Evolutionary conservation across 148 eudicot genomes (phyloP), one percentile per base, ranked within the genome.

Genomic region (Chenopodium album): DNA sequence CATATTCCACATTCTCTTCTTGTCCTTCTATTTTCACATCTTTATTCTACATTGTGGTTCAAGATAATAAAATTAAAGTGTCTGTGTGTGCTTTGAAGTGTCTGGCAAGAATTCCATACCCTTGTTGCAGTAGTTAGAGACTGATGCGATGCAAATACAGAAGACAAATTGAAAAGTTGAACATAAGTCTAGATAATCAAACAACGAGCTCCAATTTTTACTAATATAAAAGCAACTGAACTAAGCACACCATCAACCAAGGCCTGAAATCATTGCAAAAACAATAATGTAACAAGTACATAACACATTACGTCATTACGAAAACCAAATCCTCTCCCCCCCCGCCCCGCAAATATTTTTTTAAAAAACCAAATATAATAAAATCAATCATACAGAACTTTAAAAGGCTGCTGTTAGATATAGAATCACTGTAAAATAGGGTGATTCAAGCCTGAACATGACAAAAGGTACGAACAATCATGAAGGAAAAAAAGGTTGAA

Each of bases 401-500:
- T 4, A 11, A 32, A 71, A 34, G 34, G 26, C 37, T 70, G 20
- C n/a, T 19, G 71, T 47, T 80, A 69, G 44, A 29, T 4, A 28
- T 37, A 1, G 54, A 80, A 71, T 44, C 48, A 6, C 10, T 29
- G 13, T 34, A 11, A 31, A 44, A 47, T 17, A 41, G 8, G 44
- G 37, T 31, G 31, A 7, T 32, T 20, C 11, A 28, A 9, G 44
- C 52, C 32, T 64, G 46, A 73, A 19, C 47, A 47, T 70, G 2
- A 56, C 47, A 64, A 32, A 68, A 66, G 34, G 59, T 7, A 44
- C 0, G 5, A 68, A 69, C 1, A 76, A 54, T 28, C 31, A 37
- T 67, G 44, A 19, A 54, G 76, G 31, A 62, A 81, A 73, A 66
- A 28, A 77, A 32, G 34, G 78, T 54, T 16, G 29, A 26, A 67